Evolutionary conservation across 148 eudicot species (phyloP).

Genomic region (Suaeda aralocaspica): DNA sequence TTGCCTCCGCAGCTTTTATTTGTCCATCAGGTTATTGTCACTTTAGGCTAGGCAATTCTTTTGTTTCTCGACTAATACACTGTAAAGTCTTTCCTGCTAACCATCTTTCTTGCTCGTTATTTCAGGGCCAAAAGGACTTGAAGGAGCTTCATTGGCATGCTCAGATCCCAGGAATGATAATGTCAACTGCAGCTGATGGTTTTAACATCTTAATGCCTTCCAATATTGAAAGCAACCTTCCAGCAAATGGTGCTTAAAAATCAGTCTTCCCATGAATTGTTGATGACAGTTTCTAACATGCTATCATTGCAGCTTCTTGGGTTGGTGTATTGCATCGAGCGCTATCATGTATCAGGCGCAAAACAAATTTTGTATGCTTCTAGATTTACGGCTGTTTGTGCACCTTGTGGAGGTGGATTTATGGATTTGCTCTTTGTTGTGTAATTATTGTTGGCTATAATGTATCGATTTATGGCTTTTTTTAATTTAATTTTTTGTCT

Average conservation of each 20-base stretch:
- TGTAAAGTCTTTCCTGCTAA: background rate
- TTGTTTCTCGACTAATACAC: background rate
- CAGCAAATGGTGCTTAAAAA: constrained; percentile 37
- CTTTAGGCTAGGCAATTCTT: background rate
- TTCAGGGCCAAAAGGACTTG: constrained; percentile 97
- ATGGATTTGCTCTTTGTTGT: background rate
- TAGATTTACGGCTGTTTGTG: background rate
- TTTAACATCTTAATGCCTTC: constrained; percentile 89
- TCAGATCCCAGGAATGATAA: constrained; percentile 91
- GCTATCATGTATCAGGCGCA: background rate
- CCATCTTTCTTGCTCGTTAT: background rate
- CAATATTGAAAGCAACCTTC: constrained; percentile 66
- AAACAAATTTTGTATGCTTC: background rate
- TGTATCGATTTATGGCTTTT: background rate
- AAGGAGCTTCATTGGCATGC: constrained; percentile 96
- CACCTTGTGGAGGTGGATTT: background rate
- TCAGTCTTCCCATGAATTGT: background rate
- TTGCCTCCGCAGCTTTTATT: constrained; percentile 95
- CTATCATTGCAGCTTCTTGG: background rate
- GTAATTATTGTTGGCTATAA: constrained; percentile 10
- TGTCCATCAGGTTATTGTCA: constrained; percentile 83
- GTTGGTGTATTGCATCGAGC: background rate
- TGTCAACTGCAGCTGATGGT: constrained; percentile 93
- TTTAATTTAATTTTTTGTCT: background rate
- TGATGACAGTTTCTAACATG: background rate